Evolutionary conservation across 1,284 basidiomycete species (phyloP).

Genomic region (Ceratobasidium sp.): DNA sequence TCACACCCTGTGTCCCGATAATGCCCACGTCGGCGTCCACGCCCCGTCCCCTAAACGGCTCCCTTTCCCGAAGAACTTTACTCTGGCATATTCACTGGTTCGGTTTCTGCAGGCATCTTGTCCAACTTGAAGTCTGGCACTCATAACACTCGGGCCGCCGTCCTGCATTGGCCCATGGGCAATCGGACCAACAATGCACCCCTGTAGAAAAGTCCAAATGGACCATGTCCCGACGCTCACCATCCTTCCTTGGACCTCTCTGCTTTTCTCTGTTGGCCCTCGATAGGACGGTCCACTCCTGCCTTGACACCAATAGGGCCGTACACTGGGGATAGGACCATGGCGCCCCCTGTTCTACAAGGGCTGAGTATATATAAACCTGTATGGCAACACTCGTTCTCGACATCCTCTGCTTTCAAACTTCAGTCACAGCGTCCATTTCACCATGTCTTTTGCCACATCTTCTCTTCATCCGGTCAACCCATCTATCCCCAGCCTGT

Average conservation of each 20-base stretch:
- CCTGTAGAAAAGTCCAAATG: background rate
- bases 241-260: background rate
- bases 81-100: too few species aligned
- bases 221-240: background rate
- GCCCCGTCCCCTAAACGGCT: too few species aligned
- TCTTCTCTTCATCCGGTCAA: background rate
- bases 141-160: too few species aligned
- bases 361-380: background rate
- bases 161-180: too few species aligned
- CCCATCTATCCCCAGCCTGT: background rate
- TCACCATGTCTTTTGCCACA: conserved; percentile 2
- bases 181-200: too few species aligned
- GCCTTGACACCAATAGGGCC: background rate
- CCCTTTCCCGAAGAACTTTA: too few species aligned
- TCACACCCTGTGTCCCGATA: too few species aligned
- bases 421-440: background rate
- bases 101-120: too few species aligned
- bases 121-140: too few species aligned
- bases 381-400: background rate
- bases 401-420: background rate
- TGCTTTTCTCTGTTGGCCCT: background rate
- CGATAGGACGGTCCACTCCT: background rate
- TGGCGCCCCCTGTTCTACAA: background rate
- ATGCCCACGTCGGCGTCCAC: too few species aligned
- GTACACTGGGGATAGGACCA: background rate